Base-by-base conservation (phyloP, 2,329 filamentous ascomycete genomes). In the Ophiostoma populinum region DNA sequence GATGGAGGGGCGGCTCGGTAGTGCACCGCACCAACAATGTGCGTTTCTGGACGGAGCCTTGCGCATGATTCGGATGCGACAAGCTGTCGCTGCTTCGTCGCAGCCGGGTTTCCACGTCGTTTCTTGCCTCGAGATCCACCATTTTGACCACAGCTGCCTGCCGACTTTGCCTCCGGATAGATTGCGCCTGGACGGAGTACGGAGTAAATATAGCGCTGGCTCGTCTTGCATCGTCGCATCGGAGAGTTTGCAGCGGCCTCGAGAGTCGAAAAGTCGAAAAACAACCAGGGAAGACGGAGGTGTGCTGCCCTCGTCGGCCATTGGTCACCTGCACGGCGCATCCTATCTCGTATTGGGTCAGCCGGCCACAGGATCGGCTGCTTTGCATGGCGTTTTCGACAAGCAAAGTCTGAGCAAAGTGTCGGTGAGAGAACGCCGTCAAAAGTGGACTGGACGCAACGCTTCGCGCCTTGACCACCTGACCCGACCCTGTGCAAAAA, bases 301-400 rank as follows among this genome's bases (percentile, higher is more conserved):
- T 33, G 37, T 33, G 33, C 29, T 16, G 30, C 30, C 30, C 16
- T 21, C 15, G 9, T 3, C 31, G 20, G 12, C 24, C 5, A 39
- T 39, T 39, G 37, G 37, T 32, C 28, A 18, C 20, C 17, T 24
- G 18, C 21, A 9, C n/a, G n/a, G 4, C n/a, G 15, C 20, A 25
- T 17, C 22, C 24, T 34, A 25, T 29, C 34, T 19, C 31, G 31
- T 39, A 24, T 31, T 40, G 24, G 34, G 7, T 17, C n/a, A 10
- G 11, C 13, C 8, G n/a, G 19, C 16, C 24, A 17, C 10, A 21
- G 13, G 7, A 25, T 16, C n/a, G 5, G 13, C 29, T 30, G 29
- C 18, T 28, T 27, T 32, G 19, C 17, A 24, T 32, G 8, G 20
- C 21, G 22, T 11, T 24, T n/a, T n/a, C n/a, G n/a, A n/a, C n/a